Evolutionary conservation across 345 rosid genomes (phyloP), one percentile per base, ranked within the genome.

Genomic region (Clausena lansium): DNA sequence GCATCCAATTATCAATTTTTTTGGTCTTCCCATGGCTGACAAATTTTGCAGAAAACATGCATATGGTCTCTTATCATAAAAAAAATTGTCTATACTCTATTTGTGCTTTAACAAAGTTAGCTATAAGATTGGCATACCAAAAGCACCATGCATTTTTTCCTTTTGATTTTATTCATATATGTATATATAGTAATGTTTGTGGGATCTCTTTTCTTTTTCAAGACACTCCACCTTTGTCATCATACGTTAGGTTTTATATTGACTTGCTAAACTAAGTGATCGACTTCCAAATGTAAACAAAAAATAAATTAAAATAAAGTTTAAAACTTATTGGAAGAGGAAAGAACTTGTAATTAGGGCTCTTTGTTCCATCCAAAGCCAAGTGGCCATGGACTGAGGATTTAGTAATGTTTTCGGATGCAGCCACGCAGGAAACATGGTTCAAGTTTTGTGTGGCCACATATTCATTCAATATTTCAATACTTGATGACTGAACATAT

Each of bases 11-110:
- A 52, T 52, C 57, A 52, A 17, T 1, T 15, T 50, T 64, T 75
- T 30, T 5, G 14, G 35, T 9, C 35, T 20, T 30, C 50, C 20
- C 61, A 25, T 67, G 19, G 50, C 36, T 35, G 36, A 35, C 47
- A 76, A 76, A n/a, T 55, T 13, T 76, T 67, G 55, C 79, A 67
- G 79, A 76, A 55, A 76, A 66, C 57, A 67, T 47, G 79, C 38
- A 55, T 7, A 50, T 66, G 73, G 79, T 76, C 65, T 76, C 62
- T 55, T 64, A 36, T 54, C 35, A 2, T 76, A 0, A 45, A 45
- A 50, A 25, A 13, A 20, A 30, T 32, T 32, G 27, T 33, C 33
- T 33, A 32, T 13, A 22, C 52, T 22, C 24, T 25, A 17, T 57
- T 60, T 73, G 9, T 60, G 76, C 67, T 59, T 59, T 70, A 10